Evolutionary conservation across 139 green algal species (phyloP), one percentile per base, ranked within the genome.

Genomic region (Tetradesmus obliquus): DNA sequence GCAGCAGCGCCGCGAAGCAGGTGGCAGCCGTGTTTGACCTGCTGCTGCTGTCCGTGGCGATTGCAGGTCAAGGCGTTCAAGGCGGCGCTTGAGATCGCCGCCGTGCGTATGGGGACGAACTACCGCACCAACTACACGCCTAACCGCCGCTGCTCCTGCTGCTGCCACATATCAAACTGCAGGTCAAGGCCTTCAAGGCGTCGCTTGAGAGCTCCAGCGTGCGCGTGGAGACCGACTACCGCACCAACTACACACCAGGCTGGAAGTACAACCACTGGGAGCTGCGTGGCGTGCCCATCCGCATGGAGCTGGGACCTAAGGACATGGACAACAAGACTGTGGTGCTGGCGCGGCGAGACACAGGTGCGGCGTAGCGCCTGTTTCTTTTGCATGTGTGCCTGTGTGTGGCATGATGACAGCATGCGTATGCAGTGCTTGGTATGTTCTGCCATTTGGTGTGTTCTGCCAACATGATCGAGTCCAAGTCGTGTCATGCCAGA

Each of bases 201-300:
- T 71, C 79, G 51, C 60, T 92, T 5, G 88, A 88, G 60, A 19
- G 80, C 55, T 45, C 17, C 60, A 76, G 96, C 57, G 92, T 99
- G 85, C 95, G 98, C 5, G 94, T 96, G 32, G 97, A 94, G 66
- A 95, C 93, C 5, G 98, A 99, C 93, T 76, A 80, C 20, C 94
- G 98, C 22, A 93, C 97, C 66, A 99, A 99, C 96, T 99, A 99
- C 96, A 99, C 97, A 24, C 98, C 98, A 10, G 90, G 90, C 24
- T 92, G 98, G 98, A 99, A 99, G 96, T 99, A 99, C 96, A 99
- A 99, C 95, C 96, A 98, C 95, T 99, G 98, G 98, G 98, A 99
- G 95, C 93, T 99, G 66, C 98, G 98, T 94, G 98, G 98, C 54
- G 95, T 99, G 71, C 98, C 98, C 24, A 79, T 99, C 7, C 96